Conservation (phyloP, 1,284 basidiomycete genomes). For the Cryptococcus neoformans region DNA sequence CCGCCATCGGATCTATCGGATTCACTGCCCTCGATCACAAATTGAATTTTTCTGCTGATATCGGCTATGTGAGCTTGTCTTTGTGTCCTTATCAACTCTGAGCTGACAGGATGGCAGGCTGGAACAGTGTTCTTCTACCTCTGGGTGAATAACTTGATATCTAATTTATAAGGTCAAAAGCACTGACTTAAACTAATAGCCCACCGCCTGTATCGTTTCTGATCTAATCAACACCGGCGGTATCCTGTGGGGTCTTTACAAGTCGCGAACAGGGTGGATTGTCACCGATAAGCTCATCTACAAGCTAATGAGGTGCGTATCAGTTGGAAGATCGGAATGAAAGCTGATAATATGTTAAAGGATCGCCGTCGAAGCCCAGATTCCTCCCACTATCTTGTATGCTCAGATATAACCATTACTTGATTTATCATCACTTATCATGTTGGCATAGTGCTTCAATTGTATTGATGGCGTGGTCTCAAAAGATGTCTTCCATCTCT, state of each 20-base stretch:
- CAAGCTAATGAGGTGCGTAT: slow-evolving; percentile 9
- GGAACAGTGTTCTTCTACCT: slow-evolving; percentile 13
- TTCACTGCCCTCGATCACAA: slow-evolving; percentile 5
- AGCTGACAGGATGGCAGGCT: neutral
- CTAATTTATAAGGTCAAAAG: neutral
- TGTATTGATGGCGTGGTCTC: slow-evolving; percentile 1
- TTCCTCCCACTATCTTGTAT: slow-evolving; percentile 13
- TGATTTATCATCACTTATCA: neutral
- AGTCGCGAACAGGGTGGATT: slow-evolving; percentile 9
- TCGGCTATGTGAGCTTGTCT: too few relatives aligned
- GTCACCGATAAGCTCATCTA: slow-evolving; percentile 12
- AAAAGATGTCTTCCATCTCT: neutral
- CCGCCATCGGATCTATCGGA: slow-evolving; percentile 11
- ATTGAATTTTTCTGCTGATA: neutral
- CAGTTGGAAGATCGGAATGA: neutral
- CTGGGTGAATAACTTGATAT: slow-evolving; percentile 1
- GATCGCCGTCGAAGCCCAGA: slow-evolving; percentile 12
- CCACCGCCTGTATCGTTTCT: slow-evolving; percentile 12
- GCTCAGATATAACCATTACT: neutral
- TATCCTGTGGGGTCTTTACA: slow-evolving; percentile 12
- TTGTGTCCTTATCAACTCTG: too few relatives aligned
- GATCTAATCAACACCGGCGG: slow-evolving; percentile 13
- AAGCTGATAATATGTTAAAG: neutral
- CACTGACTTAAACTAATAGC: neutral
- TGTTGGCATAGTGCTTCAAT: neutral